These are phyloP conservation scores for Penicillium salamii DNA, from an alignment of 495 filamentous ascomycete species.

Conservation along the genomic window DNA sequence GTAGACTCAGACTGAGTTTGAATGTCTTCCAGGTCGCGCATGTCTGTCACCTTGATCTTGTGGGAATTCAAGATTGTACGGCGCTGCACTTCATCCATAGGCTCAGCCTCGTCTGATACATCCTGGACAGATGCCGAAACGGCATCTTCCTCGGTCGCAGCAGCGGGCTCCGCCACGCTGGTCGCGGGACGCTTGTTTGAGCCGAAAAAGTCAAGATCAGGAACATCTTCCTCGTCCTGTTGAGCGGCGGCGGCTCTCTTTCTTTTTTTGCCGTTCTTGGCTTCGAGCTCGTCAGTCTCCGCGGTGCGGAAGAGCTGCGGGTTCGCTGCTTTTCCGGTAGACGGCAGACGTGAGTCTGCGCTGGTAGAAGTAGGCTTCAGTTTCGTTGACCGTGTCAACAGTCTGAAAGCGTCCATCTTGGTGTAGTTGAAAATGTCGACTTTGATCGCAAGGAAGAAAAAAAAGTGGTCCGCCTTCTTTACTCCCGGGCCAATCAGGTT, in stretches of 20 bases:
- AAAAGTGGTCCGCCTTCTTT: slow-evolving; percentile 20
- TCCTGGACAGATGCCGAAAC: slow-evolving; percentile 15
- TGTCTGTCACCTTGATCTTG: slow-evolving; percentile 79
- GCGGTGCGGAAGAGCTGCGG: slow-evolving; percentile 53
- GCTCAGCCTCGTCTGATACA: slow-evolving; percentile 27
- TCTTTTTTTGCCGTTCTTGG: slow-evolving; percentile 37
- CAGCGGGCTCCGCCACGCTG: slow-evolving; percentile 14
- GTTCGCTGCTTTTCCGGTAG: slow-evolving; percentile 47
- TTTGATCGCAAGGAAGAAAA: slow-evolving; percentile 28
- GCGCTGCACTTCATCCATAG: slow-evolving; percentile 61
- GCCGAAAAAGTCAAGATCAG: slow-evolving; percentile 41
- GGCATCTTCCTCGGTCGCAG: slow-evolving; percentile 15
- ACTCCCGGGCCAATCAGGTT: slow-evolving; percentile 39
- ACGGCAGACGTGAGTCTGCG: slow-evolving; percentile 38
- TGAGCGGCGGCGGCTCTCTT: slow-evolving; percentile 28
- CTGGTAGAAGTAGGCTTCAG: slow-evolving; percentile 36
- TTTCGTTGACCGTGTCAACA: slow-evolving; percentile 54
- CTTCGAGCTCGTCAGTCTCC: slow-evolving; percentile 30
- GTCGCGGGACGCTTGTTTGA: slow-evolving; percentile 24
- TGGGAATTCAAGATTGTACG: slow-evolving; percentile 74
- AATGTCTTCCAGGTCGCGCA: slow-evolving; percentile 48
- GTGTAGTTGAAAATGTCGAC: slow-evolving; percentile 10
- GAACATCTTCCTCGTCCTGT: slow-evolving; percentile 22
- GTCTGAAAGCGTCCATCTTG: slow-evolving; percentile 54
- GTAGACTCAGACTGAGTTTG: slow-evolving; percentile 32